Evolutionary conservation across 225 moss, liverwort and hornwort species (phyloP).

Genomic region (Neckera pumila): DNA sequence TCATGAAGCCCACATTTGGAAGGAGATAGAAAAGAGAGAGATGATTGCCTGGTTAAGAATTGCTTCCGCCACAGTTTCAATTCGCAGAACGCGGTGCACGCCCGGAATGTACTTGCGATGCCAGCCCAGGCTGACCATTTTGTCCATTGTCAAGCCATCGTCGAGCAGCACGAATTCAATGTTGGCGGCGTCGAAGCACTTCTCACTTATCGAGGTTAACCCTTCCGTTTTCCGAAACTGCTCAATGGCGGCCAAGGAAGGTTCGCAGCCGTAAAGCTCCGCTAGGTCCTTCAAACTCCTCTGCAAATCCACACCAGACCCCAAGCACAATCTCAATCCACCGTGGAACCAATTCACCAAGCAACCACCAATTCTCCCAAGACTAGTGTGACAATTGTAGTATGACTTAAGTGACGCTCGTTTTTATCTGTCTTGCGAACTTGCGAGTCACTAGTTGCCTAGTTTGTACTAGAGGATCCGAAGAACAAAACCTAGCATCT

Average conservation of each 20-base stretch:
- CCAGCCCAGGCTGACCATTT: slow-evolving; percentile 75
- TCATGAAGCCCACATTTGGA: background rate
- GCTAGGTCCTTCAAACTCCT: slow-evolving; percentile 48
- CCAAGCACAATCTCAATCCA: background rate
- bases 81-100: slow-evolving; percentile 78
- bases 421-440: background rate
- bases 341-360: background rate
- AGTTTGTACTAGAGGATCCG: background rate
- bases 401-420: background rate
- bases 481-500: background rate
- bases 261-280: slow-evolving; percentile 38
- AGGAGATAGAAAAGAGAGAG: background rate
- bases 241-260: slow-evolving; percentile 38
- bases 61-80: slow-evolving; percentile 86
- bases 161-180: slow-evolving; percentile 80
- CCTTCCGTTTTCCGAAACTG: slow-evolving; percentile 51
- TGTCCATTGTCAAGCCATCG: slow-evolving; percentile 66
- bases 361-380: background rate
- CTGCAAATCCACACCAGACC: slow-evolving; percentile 4
- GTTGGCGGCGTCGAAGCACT: slow-evolving; percentile 85
- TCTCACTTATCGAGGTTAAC: slow-evolving; percentile 44
- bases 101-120: slow-evolving; percentile 57
- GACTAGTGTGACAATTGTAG: background rate
- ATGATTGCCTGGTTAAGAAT: slow-evolving; percentile 63
- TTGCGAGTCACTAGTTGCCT: background rate